Evolutionary conservation across 2,329 filamentous ascomycete species (phyloP).

Genomic region (Trichoderma breve): DNA sequence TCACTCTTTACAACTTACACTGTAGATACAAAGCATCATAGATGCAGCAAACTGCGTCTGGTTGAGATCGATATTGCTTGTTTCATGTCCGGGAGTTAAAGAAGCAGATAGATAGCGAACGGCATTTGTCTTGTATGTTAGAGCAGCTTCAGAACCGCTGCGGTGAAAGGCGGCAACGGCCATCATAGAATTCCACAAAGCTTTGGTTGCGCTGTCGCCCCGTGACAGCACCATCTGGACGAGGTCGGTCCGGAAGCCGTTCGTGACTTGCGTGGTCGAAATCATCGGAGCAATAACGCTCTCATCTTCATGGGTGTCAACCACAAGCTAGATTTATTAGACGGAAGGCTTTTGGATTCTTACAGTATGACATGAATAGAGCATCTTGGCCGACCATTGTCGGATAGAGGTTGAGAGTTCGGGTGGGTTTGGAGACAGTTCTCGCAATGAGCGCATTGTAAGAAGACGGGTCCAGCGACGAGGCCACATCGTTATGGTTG

Average conservation of each 20-base stretch:
- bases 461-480: not conserved
- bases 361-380: slow-evolving; percentile 27
- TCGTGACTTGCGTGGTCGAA: slow-evolving; percentile 45
- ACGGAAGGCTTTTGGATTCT: not conserved
- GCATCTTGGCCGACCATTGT: slow-evolving; percentile 21
- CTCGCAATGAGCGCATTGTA: not conserved
- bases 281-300: slow-evolving; percentile 43
- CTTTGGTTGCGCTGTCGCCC: slow-evolving; percentile 35
- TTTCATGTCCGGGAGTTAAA: slow-evolving; percentile 29
- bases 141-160: slow-evolving; percentile 38
- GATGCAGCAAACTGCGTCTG: slow-evolving; percentile 45
- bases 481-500: slow-evolving; percentile 37
- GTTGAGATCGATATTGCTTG: slow-evolving; percentile 26
- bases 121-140: slow-evolving; percentile 43
- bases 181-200: slow-evolving; percentile 44
- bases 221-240: slow-evolving; percentile 45
- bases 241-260: slow-evolving; percentile 46
- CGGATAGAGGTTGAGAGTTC: slow-evolving; percentile 21
- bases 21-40: slow-evolving; percentile 52
- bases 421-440: not conserved
- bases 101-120: slow-evolving; percentile 41
- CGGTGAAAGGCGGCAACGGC: slow-evolving; percentile 45
- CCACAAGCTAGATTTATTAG: not conserved
- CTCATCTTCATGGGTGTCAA: slow-evolving; percentile 33
- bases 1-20: slow-evolving; percentile 31